Conservation (phyloP, 192 early-diverging fungal species). For the Rhizoclosmatium sp. region DNA sequence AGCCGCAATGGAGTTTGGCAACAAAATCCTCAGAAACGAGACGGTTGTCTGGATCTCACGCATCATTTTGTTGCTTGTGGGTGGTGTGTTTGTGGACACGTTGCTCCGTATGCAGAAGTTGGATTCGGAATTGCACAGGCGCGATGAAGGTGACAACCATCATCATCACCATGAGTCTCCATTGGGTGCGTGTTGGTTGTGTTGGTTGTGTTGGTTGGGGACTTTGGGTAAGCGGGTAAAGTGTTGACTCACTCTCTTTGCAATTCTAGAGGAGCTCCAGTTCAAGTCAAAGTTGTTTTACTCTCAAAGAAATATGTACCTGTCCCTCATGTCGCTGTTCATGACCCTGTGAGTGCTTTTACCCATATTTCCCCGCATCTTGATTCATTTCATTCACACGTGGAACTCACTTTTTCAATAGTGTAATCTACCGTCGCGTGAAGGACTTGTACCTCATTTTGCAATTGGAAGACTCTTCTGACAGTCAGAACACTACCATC, state of each 20-base stretch:
- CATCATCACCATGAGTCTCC: slow-evolving; percentile 31
- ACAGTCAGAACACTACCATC: slow-evolving; percentile 26
- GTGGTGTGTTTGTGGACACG: slow-evolving; percentile 56
- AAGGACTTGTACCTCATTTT: slow-evolving; percentile 54
- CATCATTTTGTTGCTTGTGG: slow-evolving; percentile 52
- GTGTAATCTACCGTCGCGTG: slow-evolving; percentile 55
- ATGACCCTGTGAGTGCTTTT: slow-evolving; percentile 52
- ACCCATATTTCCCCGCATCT: not conserved
- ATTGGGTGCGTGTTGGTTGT: slow-evolving; percentile 7
- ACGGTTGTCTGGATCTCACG: slow-evolving; percentile 50
- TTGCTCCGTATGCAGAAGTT: slow-evolving; percentile 49
- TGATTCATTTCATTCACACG: slow-evolving; percentile 1
- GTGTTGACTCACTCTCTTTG: not conserved
- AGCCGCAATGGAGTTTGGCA: slow-evolving; percentile 42
- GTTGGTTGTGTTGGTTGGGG: not conserved
- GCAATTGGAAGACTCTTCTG: slow-evolving; percentile 29
- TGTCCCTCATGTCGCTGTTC: slow-evolving; percentile 57
- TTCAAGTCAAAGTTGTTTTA: slow-evolving; percentile 53
- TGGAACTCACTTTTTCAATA: not conserved
- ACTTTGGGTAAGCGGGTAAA: not conserved
- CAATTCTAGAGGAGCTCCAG: slow-evolving; percentile 37
- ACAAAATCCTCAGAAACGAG: slow-evolving; percentile 40
- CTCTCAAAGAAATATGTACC: slow-evolving; percentile 59
- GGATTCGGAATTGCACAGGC: slow-evolving; percentile 36
- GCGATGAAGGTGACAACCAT: slow-evolving; percentile 12